Evolutionary conservation across 768 basidiomycete genomes (phyloP).

Genomic region (Hortiboletus campestris): DNA sequence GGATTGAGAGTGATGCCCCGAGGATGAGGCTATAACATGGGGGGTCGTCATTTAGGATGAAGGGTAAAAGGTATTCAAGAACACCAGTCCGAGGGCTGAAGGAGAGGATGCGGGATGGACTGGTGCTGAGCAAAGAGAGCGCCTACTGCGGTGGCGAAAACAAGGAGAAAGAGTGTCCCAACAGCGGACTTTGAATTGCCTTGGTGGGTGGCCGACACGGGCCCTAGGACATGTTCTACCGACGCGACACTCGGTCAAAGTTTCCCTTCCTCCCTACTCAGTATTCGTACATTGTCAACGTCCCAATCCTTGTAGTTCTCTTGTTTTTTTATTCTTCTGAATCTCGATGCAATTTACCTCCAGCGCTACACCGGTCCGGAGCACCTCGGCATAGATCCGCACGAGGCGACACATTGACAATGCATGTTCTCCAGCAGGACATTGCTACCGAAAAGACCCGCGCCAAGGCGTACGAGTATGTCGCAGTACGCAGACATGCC

Average conservation of each 20-base stretch:
- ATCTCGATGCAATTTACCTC: slow-evolving; percentile 3
- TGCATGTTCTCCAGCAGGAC: slow-evolving; percentile 15
- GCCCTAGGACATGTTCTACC: too few species aligned
- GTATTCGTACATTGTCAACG: too few species aligned
- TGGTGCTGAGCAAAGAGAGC: slow-evolving; percentile 23
- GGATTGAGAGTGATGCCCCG: slow-evolving; percentile 62
- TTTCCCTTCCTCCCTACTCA: not conserved
- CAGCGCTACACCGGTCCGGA: not conserved
- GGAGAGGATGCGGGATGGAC: slow-evolving; percentile 22
- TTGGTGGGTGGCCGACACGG: slow-evolving; percentile 28
- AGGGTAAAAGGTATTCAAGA: slow-evolving; percentile 2
- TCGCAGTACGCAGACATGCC: not conserved
- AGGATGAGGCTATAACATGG: slow-evolving; percentile 81
- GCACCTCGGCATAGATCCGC: not conserved
- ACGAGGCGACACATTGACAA: not conserved
- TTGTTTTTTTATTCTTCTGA: not conserved
- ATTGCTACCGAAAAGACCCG: not conserved
- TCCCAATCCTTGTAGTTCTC: not conserved
- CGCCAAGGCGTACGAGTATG: not conserved
- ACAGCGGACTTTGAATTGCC: slow-evolving; percentile 34
- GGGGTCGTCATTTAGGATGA: slow-evolving; percentile 63
- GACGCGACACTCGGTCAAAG: not conserved
- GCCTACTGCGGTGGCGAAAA: slow-evolving; percentile 26
- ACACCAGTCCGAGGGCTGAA: slow-evolving; percentile 32
- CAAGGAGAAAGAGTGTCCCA: slow-evolving; percentile 23